These are phyloP conservation scores for Nelumbo lutea DNA, from an alignment of 164 flowering plant genomes.

Conservation along the genomic window DNA sequence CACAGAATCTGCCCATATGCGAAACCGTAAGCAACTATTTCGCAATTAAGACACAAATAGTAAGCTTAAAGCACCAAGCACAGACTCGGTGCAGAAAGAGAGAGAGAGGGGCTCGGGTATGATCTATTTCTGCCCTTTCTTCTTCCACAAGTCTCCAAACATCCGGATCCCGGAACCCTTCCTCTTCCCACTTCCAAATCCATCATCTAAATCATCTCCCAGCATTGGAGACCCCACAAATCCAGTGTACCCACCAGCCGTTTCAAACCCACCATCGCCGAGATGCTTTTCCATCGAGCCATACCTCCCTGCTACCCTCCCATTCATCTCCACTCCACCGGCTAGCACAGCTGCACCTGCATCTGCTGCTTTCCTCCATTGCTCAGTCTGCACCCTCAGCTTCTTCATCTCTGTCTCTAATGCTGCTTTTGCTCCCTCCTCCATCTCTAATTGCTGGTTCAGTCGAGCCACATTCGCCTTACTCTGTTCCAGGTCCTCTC, in stretches of 20 bases:
- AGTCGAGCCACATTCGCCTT: slow-evolving; percentile 27
- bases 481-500: slow-evolving; percentile 30
- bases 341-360: slow-evolving; percentile 83
- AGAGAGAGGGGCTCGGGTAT: too few species aligned
- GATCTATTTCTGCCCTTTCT: slow-evolving; percentile 55
- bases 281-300: slow-evolving; percentile 72
- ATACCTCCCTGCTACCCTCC: slow-evolving; percentile 50
- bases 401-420: slow-evolving; percentile 78
- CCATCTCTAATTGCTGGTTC: slow-evolving; percentile 54
- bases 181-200: slow-evolving; percentile 47
- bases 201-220: slow-evolving; percentile 51
- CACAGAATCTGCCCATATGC: neutral
- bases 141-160: slow-evolving; percentile 79
- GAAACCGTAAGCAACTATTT: neutral
- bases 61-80: too few species aligned
- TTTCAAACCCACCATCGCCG: slow-evolving; percentile 19
- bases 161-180: slow-evolving; percentile 61
- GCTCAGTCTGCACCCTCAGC: slow-evolving; percentile 85
- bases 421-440: slow-evolving; percentile 46
- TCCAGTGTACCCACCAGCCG: slow-evolving; percentile 34
- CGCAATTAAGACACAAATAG: neutral
- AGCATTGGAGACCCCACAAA: slow-evolving; percentile 51
- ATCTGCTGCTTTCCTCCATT: slow-evolving; percentile 99
- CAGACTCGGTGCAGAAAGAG: too few species aligned
- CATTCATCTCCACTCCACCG: slow-evolving; percentile 50